Base-by-base conservation (phyloP, 257 asterid species). In the Cinchona pubescens region DNA sequence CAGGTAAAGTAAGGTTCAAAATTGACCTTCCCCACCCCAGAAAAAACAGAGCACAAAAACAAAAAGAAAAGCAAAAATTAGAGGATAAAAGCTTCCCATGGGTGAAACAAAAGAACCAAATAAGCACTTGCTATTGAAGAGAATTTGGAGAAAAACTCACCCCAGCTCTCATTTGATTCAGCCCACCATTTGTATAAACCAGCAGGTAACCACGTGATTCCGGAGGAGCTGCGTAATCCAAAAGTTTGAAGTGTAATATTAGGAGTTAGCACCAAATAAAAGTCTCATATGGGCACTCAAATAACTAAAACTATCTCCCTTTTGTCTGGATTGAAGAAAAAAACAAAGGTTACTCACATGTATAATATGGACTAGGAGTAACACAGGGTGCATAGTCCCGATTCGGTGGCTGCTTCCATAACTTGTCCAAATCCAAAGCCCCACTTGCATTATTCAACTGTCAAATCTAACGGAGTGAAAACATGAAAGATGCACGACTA, bases 81-180 rank as follows among this genome's bases (percentile, higher is more conserved):
- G 40, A 70, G n/a, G 1, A 56, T 10, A 56, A 56, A n/a, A 9
- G 7, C 34, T 10, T 10, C 63, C 32, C 14, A 8, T 25, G 32
- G 16, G 16, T 12, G 15, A n/a, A 25, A 25, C 71, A 19, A 56
- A 72, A 56, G 65, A 81, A 40, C 38, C 71, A 45, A 46, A 46
- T 15, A 43, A 1, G 27, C 19, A 15, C 27, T 58, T 43, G 35
- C 68, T 27, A 30, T 38, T 4, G 48, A n/a, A 32, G 42, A 40
- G 69, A 25, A 76, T 14, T 49, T 48, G 69, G 81, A 63, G 74
- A 78, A 78, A 21, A 40, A 89, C 85, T 23, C 42, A 94, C 97
- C 97, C 97, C 97, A 16, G 97, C 96, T 68, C 96, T 87, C 97
- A 94, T 94, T 85, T 94, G 98, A 85, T 94, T 94, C 75, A 94